Percentiles rank a stretch among this genome's conserved stretches.
phyloP scores from a whole-genome alignment of 257 asterid genomes.

The Voacanga thouarsii region DNA sequence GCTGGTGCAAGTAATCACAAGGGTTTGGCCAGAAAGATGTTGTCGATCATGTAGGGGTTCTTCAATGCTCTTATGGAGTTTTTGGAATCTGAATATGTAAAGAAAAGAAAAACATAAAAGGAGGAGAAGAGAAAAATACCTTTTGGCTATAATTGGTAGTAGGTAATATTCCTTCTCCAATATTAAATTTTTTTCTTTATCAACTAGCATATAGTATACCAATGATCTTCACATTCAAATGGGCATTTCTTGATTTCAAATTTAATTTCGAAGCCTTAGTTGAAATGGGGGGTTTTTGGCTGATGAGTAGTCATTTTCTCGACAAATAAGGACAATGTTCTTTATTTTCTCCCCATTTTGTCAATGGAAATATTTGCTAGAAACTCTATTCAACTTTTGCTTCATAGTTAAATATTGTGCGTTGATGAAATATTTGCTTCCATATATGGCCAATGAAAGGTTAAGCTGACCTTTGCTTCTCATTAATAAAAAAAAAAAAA shows the following conservation, averaged over 20 bases:
- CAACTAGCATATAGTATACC: too few species aligned
- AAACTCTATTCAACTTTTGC: background rate
- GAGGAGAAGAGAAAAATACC: constrained; percentile 1
- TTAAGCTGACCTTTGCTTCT: too few species aligned
- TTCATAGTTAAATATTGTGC: too few species aligned
- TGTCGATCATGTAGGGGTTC: constrained; percentile 82
- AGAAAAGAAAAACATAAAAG: background rate
- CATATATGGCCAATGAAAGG: too few species aligned
- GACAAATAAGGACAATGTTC: background rate
- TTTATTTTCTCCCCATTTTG: background rate
- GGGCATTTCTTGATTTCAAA: constrained; percentile 22
- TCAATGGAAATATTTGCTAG: background rate
- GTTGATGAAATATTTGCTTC: too few species aligned
- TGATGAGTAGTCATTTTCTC: constrained; percentile 11
- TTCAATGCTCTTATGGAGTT: constrained; percentile 75
- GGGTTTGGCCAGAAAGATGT: constrained; percentile 67
- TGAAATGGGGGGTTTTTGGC: constrained; percentile 9
- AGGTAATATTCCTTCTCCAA: too few species aligned
- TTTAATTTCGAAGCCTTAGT: constrained; percentile 1
- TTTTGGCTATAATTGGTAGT: too few species aligned
- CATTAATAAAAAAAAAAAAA: too few species aligned
- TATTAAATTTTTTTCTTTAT: too few species aligned
- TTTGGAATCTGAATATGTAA: constrained; percentile 77
- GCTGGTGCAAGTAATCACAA: too few species aligned
- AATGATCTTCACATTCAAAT: constrained; percentile 7